These are phyloP conservation scores for Neonectria neomacrospora DNA, from an alignment of 2,329 filamentous ascomycete species.

Conservation along the genomic window DNA sequence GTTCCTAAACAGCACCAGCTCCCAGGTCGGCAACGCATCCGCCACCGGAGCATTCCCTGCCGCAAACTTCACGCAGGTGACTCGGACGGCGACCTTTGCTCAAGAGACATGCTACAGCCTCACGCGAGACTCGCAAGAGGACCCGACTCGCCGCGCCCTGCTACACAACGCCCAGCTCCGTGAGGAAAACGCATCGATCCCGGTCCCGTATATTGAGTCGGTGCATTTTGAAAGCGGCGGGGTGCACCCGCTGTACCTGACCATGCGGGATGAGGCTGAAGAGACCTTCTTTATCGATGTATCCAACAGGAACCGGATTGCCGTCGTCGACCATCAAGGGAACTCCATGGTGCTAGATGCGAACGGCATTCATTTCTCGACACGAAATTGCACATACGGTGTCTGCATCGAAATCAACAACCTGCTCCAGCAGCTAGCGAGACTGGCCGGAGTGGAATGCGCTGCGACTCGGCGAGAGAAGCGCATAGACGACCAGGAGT, in stretches of 20 bases:
- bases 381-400: conserved; percentile 47
- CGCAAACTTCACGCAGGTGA: conserved; percentile 49
- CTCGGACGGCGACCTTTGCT: conserved; percentile 42
- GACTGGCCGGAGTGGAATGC: conserved; percentile 47
- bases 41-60: conserved; percentile 36
- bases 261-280: conserved; percentile 45
- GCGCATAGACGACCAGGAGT: conserved; percentile 43
- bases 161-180: conserved; percentile 48
- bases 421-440: conserved; percentile 49
- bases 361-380: conserved; percentile 50
- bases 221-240: conserved; percentile 49
- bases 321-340: conserved; percentile 46
- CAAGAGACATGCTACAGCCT: conserved; percentile 49
- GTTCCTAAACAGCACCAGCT: conserved; percentile 21
- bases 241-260: conserved; percentile 49
- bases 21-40: conserved; percentile 26
- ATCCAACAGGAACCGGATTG: conserved; percentile 47
- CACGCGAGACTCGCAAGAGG: conserved; percentile 37
- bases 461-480: conserved; percentile 36
- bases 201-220: conserved; percentile 52
- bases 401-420: conserved; percentile 48
- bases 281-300: conserved; percentile 49
- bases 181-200: conserved; percentile 47
- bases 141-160: conserved; percentile 40
- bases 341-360: conserved; percentile 49